Evolutionary conservation across 352 stramenopile genomes (phyloP).

Genomic region (Peronosclerospora sorghi): DNA sequence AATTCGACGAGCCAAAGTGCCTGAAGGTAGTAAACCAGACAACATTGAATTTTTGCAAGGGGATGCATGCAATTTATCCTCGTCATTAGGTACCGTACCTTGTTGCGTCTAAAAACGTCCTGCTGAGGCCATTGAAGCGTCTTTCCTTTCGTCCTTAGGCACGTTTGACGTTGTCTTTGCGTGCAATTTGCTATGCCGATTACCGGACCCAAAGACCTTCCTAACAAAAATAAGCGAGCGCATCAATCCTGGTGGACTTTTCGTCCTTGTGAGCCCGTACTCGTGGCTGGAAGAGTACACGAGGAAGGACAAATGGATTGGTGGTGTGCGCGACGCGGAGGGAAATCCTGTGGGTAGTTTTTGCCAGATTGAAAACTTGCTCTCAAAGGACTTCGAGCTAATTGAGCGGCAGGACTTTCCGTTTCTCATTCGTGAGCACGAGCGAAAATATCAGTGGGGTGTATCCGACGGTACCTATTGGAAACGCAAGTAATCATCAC

Average conservation of each 20-base stretch:
- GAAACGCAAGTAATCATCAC: constrained; percentile 42
- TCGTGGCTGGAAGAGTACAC: constrained; percentile 97
- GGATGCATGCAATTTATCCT: constrained; percentile 86
- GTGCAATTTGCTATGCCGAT: constrained; percentile 92
- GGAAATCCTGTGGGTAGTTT: constrained; percentile 57
- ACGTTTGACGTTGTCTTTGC: constrained; percentile 93
- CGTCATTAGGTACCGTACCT: constrained; percentile 54
- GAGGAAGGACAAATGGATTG: constrained; percentile 81
- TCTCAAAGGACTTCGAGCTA: constrained; percentile 64
- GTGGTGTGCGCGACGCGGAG: constrained; percentile 30
- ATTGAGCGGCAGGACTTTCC: constrained; percentile 74
- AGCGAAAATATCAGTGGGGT: constrained; percentile 88
- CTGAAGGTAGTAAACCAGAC: constrained; percentile 39
- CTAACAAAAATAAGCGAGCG: constrained; percentile 77
- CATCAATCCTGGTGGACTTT: constrained; percentile 85
- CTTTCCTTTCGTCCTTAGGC: constrained; percentile 17
- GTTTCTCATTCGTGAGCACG: constrained; percentile 89
- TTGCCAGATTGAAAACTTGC: constrained; percentile 40
- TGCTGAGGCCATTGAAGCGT: constrained; percentile 15
- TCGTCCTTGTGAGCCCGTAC: constrained; percentile 94
- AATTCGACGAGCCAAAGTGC: constrained; percentile 47
- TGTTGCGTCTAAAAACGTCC: constrained; percentile 30
- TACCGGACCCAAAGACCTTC: constrained; percentile 88
- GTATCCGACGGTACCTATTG: constrained; percentile 84
- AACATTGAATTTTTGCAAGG: constrained; percentile 87